Evolutionary conservation across 495 filamentous ascomycete species (phyloP).

Genomic region (Pyronema omphalodes): DNA sequence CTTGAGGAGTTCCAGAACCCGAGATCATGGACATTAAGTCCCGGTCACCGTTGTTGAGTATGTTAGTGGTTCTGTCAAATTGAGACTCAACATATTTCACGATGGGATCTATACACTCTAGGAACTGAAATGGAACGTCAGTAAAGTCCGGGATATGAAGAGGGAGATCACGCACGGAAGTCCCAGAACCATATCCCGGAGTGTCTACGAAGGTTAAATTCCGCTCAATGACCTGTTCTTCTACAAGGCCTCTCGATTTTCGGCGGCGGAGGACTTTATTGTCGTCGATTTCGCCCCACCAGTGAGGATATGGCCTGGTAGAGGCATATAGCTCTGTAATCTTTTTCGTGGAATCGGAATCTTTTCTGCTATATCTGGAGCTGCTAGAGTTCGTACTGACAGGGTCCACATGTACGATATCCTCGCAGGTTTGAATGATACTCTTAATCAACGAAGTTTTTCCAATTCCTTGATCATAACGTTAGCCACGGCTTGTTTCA

Average conservation of each 20-base stretch:
- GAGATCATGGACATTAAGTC: conserved; percentile 68
- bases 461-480: conserved; percentile 35
- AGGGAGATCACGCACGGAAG: conserved; percentile 32
- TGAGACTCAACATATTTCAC: conserved; percentile 60
- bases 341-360: conserved; percentile 27
- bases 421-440: conserved; percentile 83
- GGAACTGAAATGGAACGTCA: conserved; percentile 26
- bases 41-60: conserved; percentile 40
- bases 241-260: conserved; percentile 43
- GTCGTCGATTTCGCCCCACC: conserved; percentile 86
- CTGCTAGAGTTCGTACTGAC: conserved; percentile 31
- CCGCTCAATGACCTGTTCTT: conserved; percentile 68
- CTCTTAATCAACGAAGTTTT: conserved; percentile 88
- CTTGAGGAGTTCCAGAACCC: conserved; percentile 70
- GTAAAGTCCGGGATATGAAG: background rate
- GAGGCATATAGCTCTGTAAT: conserved; percentile 82
- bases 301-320: conserved; percentile 76
- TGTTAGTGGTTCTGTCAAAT: conserved; percentile 42
- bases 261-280: conserved; percentile 48
- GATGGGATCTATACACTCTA: conserved; percentile 50
- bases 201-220: conserved; percentile 96
- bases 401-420: conserved; percentile 90
- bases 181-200: conserved; percentile 45
- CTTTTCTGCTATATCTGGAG: conserved; percentile 6
- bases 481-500: background rate